A percentile compares a stretch with the other conserved stretches of the same genome.
phyloP scores from a whole-genome alignment of 257 asterid genomes.

The Cruciata laevipes region DNA sequence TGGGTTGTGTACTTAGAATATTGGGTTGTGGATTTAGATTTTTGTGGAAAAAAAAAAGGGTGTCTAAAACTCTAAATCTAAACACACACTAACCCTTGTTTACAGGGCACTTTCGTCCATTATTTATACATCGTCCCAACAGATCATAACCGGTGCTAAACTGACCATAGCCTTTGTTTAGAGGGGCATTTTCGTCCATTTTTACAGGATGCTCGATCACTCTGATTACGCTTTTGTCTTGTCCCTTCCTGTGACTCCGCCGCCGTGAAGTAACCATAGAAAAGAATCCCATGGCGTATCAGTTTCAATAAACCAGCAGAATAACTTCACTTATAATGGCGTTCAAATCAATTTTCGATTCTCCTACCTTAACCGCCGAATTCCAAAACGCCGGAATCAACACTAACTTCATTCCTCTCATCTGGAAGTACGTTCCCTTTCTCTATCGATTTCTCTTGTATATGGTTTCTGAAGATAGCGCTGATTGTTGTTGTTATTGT shows the following conservation, averaged over 20 bases:
- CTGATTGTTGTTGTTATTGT: neutral
- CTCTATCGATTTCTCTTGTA: neutral
- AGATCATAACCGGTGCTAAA: too few relatives aligned
- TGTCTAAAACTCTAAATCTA: too few relatives aligned
- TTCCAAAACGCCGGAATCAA: constrained; percentile 62
- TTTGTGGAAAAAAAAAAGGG: too few relatives aligned
- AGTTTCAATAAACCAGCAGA: neutral
- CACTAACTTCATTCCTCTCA: constrained; percentile 63
- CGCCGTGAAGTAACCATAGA: neutral
- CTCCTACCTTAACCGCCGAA: constrained; percentile 52
- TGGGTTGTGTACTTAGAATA: too few relatives aligned
- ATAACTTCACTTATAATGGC: constrained; percentile 26
- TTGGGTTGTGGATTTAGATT: too few relatives aligned
- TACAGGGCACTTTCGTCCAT: too few relatives aligned
- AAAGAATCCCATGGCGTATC: neutral
- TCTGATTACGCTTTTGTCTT: neutral
- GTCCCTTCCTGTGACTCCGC: neutral
- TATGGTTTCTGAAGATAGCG: neutral
- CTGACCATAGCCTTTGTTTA: too few relatives aligned
- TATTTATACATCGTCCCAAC: too few relatives aligned
- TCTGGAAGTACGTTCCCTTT: constrained; percentile 60
- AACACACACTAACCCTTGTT: too few relatives aligned
- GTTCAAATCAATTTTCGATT: constrained; percentile 68
- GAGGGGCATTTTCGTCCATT: neutral
- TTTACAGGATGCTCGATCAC: neutral